phyloP scores from a whole-genome alignment of 768 basidiomycete species.

The Hebeloma cylindrosporum region DNA sequence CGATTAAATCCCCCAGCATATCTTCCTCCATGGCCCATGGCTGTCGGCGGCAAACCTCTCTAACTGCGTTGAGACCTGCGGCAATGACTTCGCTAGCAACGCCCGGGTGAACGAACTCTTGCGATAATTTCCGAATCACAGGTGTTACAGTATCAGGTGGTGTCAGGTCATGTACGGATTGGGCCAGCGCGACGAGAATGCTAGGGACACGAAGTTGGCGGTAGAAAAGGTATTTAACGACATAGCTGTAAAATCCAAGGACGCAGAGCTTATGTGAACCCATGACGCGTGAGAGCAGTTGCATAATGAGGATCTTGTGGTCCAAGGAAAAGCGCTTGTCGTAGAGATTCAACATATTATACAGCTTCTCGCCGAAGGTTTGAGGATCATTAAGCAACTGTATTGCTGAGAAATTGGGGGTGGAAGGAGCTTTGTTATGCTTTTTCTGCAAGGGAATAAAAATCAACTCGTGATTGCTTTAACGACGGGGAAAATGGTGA shows the following conservation, averaged over 20 bases:
- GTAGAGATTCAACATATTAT: slow-evolving; percentile 76
- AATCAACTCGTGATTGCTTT: background rate
- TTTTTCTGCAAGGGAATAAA: slow-evolving; percentile 31
- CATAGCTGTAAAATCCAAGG: slow-evolving; percentile 93
- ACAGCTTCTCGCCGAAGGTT: slow-evolving; percentile 91
- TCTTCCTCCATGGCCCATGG: slow-evolving; percentile 98
- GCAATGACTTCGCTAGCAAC: slow-evolving; percentile 94
- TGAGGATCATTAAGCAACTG: slow-evolving; percentile 95
- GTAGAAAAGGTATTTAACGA: slow-evolving; percentile 90
- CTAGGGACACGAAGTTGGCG: slow-evolving; percentile 90
- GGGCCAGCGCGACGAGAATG: slow-evolving; percentile 91
- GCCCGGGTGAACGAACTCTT: slow-evolving; percentile 97
- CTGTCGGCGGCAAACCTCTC: slow-evolving; percentile 92
- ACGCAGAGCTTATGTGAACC: slow-evolving; percentile 91
- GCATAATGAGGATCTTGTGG: slow-evolving; percentile 97
- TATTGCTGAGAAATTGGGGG: slow-evolving; percentile 85
- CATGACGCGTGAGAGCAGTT: slow-evolving; percentile 92
- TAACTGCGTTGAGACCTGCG: slow-evolving; percentile 93
- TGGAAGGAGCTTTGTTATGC: slow-evolving; percentile 27
- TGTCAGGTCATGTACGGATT: slow-evolving; percentile 92
- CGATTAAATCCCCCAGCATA: slow-evolving; percentile 85
- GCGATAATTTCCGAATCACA: slow-evolving; percentile 86
- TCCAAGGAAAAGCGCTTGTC: slow-evolving; percentile 97
- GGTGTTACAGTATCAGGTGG: slow-evolving; percentile 92
- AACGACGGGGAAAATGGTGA: slow-evolving; percentile 22